Percentiles rank a stretch among this genome's conserved stretches.
Evolutionary conservation across 331 rosid genomes (phyloP).

Genomic region (Rosa hybrid): DNA sequence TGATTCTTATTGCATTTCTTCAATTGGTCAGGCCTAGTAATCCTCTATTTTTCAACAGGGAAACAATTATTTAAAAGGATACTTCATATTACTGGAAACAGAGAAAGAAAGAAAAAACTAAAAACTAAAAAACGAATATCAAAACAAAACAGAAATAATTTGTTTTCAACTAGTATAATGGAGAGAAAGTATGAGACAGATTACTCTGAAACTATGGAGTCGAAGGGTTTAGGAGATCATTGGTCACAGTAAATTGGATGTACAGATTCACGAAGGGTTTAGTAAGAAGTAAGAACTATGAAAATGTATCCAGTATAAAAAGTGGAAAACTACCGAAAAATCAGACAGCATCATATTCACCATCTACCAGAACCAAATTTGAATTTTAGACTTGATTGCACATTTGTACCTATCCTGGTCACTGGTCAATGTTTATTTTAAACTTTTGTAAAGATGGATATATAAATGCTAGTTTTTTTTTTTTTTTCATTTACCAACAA

Average conservation of each 20-base stretch:
- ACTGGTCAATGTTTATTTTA: not conserved
- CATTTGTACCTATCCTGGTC: not conserved
- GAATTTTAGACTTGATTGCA: not conserved
- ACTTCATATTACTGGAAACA: not conserved
- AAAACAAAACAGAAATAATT: not conserved
- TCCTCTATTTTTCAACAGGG: not conserved
- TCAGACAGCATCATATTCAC: not conserved
- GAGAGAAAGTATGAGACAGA: not conserved
- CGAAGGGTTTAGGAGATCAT: not conserved
- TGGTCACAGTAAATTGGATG: not conserved
- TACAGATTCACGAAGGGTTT: not conserved
- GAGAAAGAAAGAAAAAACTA: too few species aligned
- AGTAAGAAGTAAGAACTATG: not conserved
- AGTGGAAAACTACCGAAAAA: not conserved
- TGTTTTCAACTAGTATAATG: not conserved
- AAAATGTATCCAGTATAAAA: not conserved
- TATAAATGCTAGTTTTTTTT: not conserved
- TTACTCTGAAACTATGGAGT: not conserved
- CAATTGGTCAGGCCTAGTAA: not conserved
- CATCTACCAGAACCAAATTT: not conserved
- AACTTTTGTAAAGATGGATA: not conserved
- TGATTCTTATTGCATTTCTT: not conserved
- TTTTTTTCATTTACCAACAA: not conserved
- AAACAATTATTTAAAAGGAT: not conserved
- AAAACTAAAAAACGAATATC: not conserved